Base-by-base conservation (phyloP, 1,139 yeast genomes). In the Suhomyces atakaporum region DNA sequence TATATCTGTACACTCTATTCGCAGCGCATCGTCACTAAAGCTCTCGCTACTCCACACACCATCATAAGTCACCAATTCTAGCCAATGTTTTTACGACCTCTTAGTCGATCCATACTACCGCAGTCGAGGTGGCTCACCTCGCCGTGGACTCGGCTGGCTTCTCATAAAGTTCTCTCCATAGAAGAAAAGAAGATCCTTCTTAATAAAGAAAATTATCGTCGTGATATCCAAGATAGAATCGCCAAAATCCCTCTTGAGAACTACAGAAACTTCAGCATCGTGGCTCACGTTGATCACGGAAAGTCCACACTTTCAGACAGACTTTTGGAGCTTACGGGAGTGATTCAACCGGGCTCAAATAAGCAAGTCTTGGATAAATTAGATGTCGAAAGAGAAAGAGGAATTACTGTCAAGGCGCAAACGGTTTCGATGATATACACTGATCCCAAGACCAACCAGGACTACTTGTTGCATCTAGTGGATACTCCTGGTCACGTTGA, bases 401-500 rank as follows among this genome's bases (percentile, higher is more conserved):
- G 98, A 18, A 92, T 92, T 54, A 92, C 98, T 0, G 92, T 92
- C 38, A 92, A 92, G 58, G 97, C 98, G 0, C 97, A 92, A 56
- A 90, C 97, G 0, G 92, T 96, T 50, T 75, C 96, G 0, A 92
- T 92, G 97, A 73, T 92, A 38, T 88, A 89, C 56, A 72, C 73
- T 16, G 79, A 87, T 53, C 77, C 83, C 7, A 75, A 75, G 4
- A 53, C 64, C 0, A 46, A 53, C 3, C 63, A 78, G 48, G 96
- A 90, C 48, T 92, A 87, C 53, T 61, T 92, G 38, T 64, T 92
- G 35, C 97, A 92, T 62, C 71, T 92, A 39, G 96, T 92, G 40
- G 98, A 92, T 62, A 92, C 98, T 0, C 98, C 98, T 0, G 98
- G 98, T 0, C 98, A 92, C 58, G 98, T 92, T 20, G 98, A 92